These are phyloP conservation scores for Geranium incanum DNA, from an alignment of 441 rosid species.

Conservation along the genomic window DNA sequence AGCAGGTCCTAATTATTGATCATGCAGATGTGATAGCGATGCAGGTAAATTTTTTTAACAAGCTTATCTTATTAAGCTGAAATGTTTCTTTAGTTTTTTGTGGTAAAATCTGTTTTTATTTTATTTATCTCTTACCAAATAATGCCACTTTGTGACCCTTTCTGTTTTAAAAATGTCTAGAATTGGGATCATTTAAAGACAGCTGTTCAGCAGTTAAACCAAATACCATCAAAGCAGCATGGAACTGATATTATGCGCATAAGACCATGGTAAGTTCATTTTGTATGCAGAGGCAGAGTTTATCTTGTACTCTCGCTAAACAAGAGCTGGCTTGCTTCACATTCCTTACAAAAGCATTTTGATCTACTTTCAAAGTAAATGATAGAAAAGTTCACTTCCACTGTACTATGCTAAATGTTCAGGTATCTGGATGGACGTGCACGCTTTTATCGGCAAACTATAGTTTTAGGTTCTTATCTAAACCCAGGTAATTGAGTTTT, in stretches of 20 bases:
- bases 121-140: too few relatives aligned
- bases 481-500: constrained; percentile 54
- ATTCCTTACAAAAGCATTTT: neutral
- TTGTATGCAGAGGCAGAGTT: neutral
- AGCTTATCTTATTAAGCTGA: constrained; percentile 17
- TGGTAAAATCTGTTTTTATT: too few relatives aligned
- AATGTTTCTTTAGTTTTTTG: constrained; percentile 6
- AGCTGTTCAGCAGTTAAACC: constrained; percentile 57
- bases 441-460: constrained; percentile 68
- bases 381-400: constrained; percentile 13
- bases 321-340: neutral
- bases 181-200: constrained; percentile 68
- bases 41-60: constrained; percentile 55
- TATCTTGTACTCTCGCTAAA: neutral
- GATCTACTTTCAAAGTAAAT: constrained; percentile 7
- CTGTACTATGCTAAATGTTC: constrained; percentile 22
- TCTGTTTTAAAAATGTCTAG: constrained; percentile 37
- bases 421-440: constrained; percentile 87
- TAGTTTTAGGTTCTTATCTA: constrained; percentile 60
- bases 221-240: constrained; percentile 68
- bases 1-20: constrained; percentile 83
- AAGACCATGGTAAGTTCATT: constrained; percentile 53
- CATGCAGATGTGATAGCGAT: constrained; percentile 86
- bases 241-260: constrained; percentile 90
- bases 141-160: neutral